Evolutionary conservation across 352 stramenopile species (phyloP).

Genomic region (Blastocystis sp.): DNA sequence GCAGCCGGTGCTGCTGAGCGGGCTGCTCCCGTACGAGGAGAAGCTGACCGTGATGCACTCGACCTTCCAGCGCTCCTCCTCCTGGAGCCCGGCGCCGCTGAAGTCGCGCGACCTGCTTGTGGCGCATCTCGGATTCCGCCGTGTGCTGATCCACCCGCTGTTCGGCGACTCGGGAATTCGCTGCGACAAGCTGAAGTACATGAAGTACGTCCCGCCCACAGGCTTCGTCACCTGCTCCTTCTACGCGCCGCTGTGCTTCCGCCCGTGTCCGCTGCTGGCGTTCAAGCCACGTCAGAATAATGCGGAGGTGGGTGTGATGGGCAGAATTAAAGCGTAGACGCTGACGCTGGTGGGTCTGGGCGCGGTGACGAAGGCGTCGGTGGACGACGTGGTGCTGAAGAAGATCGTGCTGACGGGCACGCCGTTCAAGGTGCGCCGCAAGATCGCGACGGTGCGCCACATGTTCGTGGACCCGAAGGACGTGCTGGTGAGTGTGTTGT

Average conservation of each 20-base stretch:
- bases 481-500: constrained; percentile 75
- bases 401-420: constrained; percentile 94
- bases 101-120: constrained; percentile 92
- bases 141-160: constrained; percentile 85
- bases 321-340: not conserved
- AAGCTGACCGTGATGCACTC: constrained; percentile 66
- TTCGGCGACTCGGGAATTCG: constrained; percentile 97
- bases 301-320: constrained; percentile 20
- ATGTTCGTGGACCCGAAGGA: constrained; percentile 99
- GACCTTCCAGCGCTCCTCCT: constrained; percentile 32
- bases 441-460: constrained; percentile 93
- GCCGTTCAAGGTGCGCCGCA: constrained; percentile 95
- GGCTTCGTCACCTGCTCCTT: constrained; percentile 85
- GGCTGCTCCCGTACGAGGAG: constrained; percentile 80
- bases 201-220: constrained; percentile 88
- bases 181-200: constrained; percentile 96
- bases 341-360: constrained; percentile 87
- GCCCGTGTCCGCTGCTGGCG: constrained; percentile 89
- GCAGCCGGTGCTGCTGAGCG: constrained; percentile 82
- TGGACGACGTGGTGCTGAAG: constrained; percentile 94
- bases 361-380: constrained; percentile 90
- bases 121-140: constrained; percentile 93
- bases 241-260: constrained; percentile 90
- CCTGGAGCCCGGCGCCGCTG: constrained; percentile 77
- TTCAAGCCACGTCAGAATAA: constrained; percentile 76